Evolutionary conservation across 2,329 filamentous ascomycete genomes (phyloP).

Genomic region (Capronia epimyces): DNA sequence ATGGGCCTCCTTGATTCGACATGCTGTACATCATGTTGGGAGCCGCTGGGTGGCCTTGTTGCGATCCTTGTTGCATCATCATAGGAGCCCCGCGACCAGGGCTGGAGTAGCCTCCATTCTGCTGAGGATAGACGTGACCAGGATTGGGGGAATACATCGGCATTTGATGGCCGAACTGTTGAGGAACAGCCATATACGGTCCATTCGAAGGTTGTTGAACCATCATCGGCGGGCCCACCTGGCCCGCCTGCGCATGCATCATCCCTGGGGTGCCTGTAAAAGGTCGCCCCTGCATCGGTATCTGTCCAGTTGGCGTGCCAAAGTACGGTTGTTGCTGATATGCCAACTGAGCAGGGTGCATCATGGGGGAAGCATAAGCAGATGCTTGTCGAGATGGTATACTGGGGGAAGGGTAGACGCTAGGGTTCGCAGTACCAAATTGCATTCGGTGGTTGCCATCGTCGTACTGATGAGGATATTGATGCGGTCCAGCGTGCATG

Average conservation of each 20-base stretch:
- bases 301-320: slow-evolving; percentile 57
- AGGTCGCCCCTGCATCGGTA: slow-evolving; percentile 63
- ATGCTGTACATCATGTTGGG: slow-evolving; percentile 48
- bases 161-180: slow-evolving; percentile 67
- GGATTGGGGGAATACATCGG: slow-evolving; percentile 74
- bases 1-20: slow-evolving; percentile 62
- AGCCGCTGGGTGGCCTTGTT: slow-evolving; percentile 75
- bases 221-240: slow-evolving; percentile 78
- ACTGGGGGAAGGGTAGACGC: slow-evolving; percentile 75
- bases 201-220: slow-evolving; percentile 65
- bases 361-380: slow-evolving; percentile 63
- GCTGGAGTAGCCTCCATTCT: slow-evolving; percentile 69
- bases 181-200: slow-evolving; percentile 66
- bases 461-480: slow-evolving; percentile 69
- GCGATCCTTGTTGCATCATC: slow-evolving; percentile 93
- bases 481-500: slow-evolving; percentile 69
- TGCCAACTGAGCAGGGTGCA: slow-evolving; percentile 62
- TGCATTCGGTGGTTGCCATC: slow-evolving; percentile 77
- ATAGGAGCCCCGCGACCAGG: slow-evolving; percentile 78
- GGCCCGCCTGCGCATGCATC: slow-evolving; percentile 62
- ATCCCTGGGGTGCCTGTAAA: slow-evolving; percentile 69
- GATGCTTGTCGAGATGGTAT: slow-evolving; percentile 61
- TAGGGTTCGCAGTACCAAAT: slow-evolving; percentile 74
- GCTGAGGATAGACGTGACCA: slow-evolving; percentile 61
- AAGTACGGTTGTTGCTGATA: slow-evolving; percentile 67